Evolutionary conservation across 2,329 filamentous ascomycete species (phyloP).

Genomic region (Kalaharituber pfeilii): DNA sequence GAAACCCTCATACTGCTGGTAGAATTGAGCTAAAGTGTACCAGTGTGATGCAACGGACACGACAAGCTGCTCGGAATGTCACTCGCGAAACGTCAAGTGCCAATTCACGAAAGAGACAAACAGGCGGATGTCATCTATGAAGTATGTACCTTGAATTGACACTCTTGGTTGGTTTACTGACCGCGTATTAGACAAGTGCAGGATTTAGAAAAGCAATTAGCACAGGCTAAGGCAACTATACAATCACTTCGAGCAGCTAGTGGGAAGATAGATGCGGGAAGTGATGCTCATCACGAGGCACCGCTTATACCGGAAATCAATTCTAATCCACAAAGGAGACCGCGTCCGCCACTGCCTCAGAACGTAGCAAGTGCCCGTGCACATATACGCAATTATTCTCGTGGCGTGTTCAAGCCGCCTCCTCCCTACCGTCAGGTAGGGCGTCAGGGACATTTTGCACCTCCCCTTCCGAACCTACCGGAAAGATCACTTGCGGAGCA

Average conservation of each 20-base stretch:
- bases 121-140: conserved; percentile 95
- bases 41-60: conserved; percentile 91
- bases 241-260: neutral
- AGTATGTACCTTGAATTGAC: conserved; percentile 34
- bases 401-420: conserved; percentile 65
- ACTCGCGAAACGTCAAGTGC: conserved; percentile 88
- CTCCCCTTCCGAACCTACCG: conserved; percentile 48
- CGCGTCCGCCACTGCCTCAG: conserved; percentile 42
- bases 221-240: conserved; percentile 64
- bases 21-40: neutral
- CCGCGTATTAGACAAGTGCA: conserved; percentile 53
- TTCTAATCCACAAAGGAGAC: conserved; percentile 46
- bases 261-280: neutral
- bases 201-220: conserved; percentile 83
- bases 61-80: conserved; percentile 91
- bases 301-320: conserved; percentile 42
- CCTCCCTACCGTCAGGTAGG: conserved; percentile 44
- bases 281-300: neutral
- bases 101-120: conserved; percentile 99
- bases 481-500: conserved; percentile 51
- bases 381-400: conserved; percentile 56
- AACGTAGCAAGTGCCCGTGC: conserved; percentile 54
- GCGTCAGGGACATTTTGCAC: conserved; percentile 34
- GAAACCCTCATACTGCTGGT: neutral
- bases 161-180: conserved; percentile 14